Percentiles rank a stretch among this genome's conserved stretches.
These are phyloP conservation scores for Huntiella abstrusa DNA, from an alignment of 2,329 filamentous ascomycete species.

Conservation along the genomic window DNA sequence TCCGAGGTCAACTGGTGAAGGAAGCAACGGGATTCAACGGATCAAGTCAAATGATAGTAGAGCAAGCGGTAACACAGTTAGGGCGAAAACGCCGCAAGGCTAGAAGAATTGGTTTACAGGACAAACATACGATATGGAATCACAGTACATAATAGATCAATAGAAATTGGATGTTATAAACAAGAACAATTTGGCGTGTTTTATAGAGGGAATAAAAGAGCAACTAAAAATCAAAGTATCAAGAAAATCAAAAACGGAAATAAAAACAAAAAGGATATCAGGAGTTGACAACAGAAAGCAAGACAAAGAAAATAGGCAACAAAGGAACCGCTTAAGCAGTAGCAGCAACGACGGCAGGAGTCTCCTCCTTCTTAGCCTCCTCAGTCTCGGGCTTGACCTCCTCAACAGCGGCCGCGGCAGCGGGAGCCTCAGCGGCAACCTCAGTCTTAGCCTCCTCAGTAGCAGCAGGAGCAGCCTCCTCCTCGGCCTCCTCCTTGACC, in stretches of 20 bases:
- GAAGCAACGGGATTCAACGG: no score
- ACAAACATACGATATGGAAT: no score
- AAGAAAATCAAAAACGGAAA: constrained; percentile 4
- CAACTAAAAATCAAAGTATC: constrained; percentile 4
- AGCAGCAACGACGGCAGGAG: constrained; percentile 27
- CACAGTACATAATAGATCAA: no score
- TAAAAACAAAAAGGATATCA: constrained; percentile 1
- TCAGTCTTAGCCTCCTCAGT: constrained; percentile 18
- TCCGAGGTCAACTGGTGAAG: no score
- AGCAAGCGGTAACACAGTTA: no score
- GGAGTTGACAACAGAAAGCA: constrained; percentile 10
- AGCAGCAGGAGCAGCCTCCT: constrained; percentile 14
- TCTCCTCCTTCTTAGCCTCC: constrained; percentile 21
- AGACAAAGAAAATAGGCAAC: constrained; percentile 13
- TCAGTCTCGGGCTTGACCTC: constrained; percentile 16
- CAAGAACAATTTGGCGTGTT: background rate
- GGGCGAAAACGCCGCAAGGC: no score
- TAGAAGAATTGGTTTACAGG: background rate
- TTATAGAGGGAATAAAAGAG: background rate
- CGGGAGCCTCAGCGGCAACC: constrained; percentile 21
- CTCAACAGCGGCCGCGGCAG: constrained; percentile 24
- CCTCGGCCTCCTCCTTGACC: constrained; percentile 15
- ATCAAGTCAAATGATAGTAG: no score
- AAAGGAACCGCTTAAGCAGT: constrained; percentile 12
- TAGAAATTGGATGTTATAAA: background rate